Percentiles rank a stretch among this genome's conserved stretches.
Evolutionary conservation across 164 flowering plant genomes (phyloP).

Genomic region (Aristolochia contorta): DNA sequence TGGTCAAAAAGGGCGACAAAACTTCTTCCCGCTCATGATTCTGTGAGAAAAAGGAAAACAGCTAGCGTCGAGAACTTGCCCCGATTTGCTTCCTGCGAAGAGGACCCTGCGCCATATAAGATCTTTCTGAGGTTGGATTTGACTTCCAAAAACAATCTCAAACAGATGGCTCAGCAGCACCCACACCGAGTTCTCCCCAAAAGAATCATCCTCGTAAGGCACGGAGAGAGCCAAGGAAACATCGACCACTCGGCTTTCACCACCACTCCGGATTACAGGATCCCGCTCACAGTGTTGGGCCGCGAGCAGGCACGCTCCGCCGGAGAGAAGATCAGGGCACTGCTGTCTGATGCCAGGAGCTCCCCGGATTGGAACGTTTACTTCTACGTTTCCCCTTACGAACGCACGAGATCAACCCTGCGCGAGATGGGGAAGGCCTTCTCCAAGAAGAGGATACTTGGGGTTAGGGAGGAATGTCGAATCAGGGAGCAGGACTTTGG

Average conservation of each 20-base stretch:
- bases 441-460: conserved; percentile 44
- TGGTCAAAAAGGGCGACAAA: too few relatives aligned
- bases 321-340: conserved; percentile 32
- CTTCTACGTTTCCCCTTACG: conserved; percentile 92
- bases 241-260: conserved; percentile 54
- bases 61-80: too few relatives aligned
- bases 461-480: conserved; percentile 89
- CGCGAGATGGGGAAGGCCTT: conserved; percentile 74
- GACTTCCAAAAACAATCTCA: neutral
- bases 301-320: conserved; percentile 46
- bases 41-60: too few relatives aligned
- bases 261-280: conserved; percentile 70
- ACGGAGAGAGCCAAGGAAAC: conserved; percentile 88
- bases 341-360: conserved; percentile 23
- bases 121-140: neutral
- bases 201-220: conserved; percentile 77
- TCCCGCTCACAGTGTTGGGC: conserved; percentile 59
- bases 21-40: too few relatives aligned
- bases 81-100: too few relatives aligned
- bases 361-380: conserved; percentile 43
- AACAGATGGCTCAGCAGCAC: conserved; percentile 6
- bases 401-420: conserved; percentile 66
- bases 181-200: conserved; percentile 32
- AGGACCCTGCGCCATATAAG: too few relatives aligned
- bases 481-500: conserved; percentile 95